phyloP scores from a whole-genome alignment of 495 filamentous ascomycete species.

The Hyaloscypha variabilis region DNA sequence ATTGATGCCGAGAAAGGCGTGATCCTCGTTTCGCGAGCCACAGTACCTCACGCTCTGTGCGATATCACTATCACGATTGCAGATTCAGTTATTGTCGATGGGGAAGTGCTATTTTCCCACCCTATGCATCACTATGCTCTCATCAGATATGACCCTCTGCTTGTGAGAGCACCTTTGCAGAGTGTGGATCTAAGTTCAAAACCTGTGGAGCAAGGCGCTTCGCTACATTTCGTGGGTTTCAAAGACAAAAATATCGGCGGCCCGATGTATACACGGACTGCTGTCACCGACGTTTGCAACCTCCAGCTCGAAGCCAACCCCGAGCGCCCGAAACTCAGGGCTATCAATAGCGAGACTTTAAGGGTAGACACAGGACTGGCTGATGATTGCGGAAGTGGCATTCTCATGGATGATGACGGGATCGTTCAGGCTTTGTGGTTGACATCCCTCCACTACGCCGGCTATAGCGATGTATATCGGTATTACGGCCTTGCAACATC shows the following conservation, averaged over 20 bases:
- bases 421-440: slow-evolving; percentile 95
- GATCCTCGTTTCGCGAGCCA: slow-evolving; percentile 88
- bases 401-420: slow-evolving; percentile 85
- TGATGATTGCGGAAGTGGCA: slow-evolving; percentile 92
- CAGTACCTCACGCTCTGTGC: slow-evolving; percentile 94
- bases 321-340: slow-evolving; percentile 86
- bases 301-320: slow-evolving; percentile 89
- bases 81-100: slow-evolving; percentile 91
- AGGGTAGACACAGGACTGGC: slow-evolving; percentile 93
- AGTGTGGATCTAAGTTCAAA: slow-evolving; percentile 81
- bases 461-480: slow-evolving; percentile 91
- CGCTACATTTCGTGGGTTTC: slow-evolving; percentile 95
- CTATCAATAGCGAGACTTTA: slow-evolving; percentile 95
- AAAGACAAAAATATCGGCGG: slow-evolving; percentile 92
- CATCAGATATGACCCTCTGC: slow-evolving; percentile 88
- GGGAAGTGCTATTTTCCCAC: slow-evolving; percentile 94
- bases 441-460: slow-evolving; percentile 81
- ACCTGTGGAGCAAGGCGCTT: slow-evolving; percentile 82
- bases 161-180: slow-evolving; percentile 91
- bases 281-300: slow-evolving; percentile 98
- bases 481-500: slow-evolving; percentile 94
- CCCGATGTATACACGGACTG: slow-evolving; percentile 92
- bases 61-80: slow-evolving; percentile 95
- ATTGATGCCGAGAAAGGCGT: slow-evolving; percentile 95
- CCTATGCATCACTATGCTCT: slow-evolving; percentile 98